phyloP scores from a whole-genome alignment of 2,329 filamentous ascomycete species.

The Parafenestella ontariensis region DNA sequence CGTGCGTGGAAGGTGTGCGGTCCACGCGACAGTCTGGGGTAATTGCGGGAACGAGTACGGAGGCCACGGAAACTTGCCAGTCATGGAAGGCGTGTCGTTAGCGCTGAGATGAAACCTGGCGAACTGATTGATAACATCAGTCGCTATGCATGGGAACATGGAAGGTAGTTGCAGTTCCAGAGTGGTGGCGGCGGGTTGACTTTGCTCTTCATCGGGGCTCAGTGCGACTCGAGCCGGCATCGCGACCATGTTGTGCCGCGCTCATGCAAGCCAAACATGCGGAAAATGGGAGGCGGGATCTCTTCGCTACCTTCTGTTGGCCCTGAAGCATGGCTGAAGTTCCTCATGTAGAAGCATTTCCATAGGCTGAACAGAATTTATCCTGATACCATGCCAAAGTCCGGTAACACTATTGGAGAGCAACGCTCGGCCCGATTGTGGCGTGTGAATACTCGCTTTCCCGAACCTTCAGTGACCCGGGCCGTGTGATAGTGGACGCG shows the following conservation, averaged over 20 bases:
- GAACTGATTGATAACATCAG: conserved; percentile 1
- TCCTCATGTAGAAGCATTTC: not conserved
- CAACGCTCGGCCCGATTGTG: conserved; percentile 11
- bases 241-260: not conserved
- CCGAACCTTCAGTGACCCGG: conserved; percentile 10
- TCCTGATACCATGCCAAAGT: conserved; percentile 9
- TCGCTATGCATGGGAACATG: not conserved
- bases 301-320: not conserved
- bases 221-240: not conserved
- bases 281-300: not conserved
- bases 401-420: not conserved
- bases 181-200: not conserved
- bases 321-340: not conserved
- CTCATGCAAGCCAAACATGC: not conserved
- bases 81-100: not conserved
- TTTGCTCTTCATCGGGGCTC: not conserved
- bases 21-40: conserved; percentile 7
- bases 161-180: not conserved
- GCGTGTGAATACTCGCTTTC: not conserved
- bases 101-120: conserved; percentile 1
- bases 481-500: conserved; percentile 18
- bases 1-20: not conserved
- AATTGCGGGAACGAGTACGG: conserved; percentile 6
- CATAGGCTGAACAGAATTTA: conserved; percentile 15
- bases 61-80: not conserved